phyloP scores from a whole-genome alignment of 805 yeast species.

The Starmera dryadoides region DNA sequence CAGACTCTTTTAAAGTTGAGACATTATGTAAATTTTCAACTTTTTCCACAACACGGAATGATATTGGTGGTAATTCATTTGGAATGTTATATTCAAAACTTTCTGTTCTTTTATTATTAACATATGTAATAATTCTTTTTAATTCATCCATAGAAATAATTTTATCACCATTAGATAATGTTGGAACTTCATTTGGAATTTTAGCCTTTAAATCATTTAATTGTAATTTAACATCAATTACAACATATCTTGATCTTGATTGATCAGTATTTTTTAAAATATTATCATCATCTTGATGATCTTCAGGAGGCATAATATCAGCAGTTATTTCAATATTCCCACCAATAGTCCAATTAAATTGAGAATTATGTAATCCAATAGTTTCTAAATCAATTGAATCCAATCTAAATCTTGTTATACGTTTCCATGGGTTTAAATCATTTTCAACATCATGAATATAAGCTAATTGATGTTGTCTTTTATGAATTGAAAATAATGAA shows the following conservation, averaged over 20 bases:
- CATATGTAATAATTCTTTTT: slow-evolving; percentile 52
- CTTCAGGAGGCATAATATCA: slow-evolving; percentile 64
- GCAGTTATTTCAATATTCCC: slow-evolving; percentile 67
- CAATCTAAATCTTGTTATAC: slow-evolving; percentile 38
- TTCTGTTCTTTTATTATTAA: slow-evolving; percentile 38
- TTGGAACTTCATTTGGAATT: slow-evolving; percentile 41
- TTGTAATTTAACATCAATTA: slow-evolving; percentile 59
- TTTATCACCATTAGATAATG: slow-evolving; percentile 45
- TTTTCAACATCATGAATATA: slow-evolving; percentile 31
- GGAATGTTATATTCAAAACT: slow-evolving; percentile 17
- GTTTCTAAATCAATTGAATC: slow-evolving; percentile 31
- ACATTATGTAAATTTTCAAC: slow-evolving; percentile 34
- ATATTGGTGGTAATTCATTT: slow-evolving; percentile 23
- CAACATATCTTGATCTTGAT: slow-evolving; percentile 50
- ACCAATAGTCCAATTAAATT: slow-evolving; percentile 62
- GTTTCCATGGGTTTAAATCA: slow-evolving; percentile 38
- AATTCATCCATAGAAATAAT: slow-evolving; percentile 53
- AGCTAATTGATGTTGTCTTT: slow-evolving; percentile 54
- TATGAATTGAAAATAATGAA: slow-evolving; percentile 70
- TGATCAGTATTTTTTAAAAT: slow-evolving; percentile 3
- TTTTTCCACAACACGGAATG: slow-evolving; percentile 39
- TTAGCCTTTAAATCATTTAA: slow-evolving; percentile 57
- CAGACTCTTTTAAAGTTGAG: slow-evolving; percentile 32
- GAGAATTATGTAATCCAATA: slow-evolving; percentile 24
- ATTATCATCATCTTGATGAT: slow-evolving; percentile 21